Percentiles rank a stretch among this genome's conserved stretches.
phyloP scores from a whole-genome alignment of 2,329 filamentous ascomycete genomes.

The Corinectria fuckeliana region DNA sequence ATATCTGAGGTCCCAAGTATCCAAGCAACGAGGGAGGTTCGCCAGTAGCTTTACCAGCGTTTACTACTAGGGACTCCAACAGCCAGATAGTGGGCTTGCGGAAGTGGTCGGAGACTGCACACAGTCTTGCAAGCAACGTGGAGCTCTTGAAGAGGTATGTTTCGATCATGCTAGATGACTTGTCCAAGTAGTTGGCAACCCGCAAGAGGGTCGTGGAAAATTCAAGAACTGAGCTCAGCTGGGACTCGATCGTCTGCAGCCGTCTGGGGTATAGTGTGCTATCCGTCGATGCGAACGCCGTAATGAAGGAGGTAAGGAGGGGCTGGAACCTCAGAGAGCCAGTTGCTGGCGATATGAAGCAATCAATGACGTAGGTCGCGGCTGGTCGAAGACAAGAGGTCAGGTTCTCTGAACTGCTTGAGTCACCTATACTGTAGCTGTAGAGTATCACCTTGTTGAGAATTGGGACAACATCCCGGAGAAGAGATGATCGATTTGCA shows the following conservation, averaged over 20 bases:
- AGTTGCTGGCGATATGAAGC: conserved; percentile 74
- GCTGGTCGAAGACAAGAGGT: conserved; percentile 72
- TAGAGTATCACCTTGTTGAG: conserved; percentile 76
- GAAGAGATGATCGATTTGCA: conserved; percentile 72
- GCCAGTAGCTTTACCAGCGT: conserved; percentile 67
- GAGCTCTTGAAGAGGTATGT: conserved; percentile 81
- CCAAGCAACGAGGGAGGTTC: conserved; percentile 95
- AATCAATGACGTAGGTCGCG: conserved; percentile 76
- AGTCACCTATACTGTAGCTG: conserved; percentile 76
- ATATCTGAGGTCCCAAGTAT: conserved; percentile 81
- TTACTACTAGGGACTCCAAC: conserved; percentile 75
- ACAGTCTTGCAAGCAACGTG: conserved; percentile 77
- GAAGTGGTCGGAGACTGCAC: conserved; percentile 72
- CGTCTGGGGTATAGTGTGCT: conserved; percentile 68
- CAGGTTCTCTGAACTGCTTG: conserved; percentile 51
- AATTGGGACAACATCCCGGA: conserved; percentile 69
- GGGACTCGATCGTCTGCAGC: conserved; percentile 61
- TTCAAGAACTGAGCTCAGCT: conserved; percentile 68
- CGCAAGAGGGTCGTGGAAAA: conserved; percentile 76
- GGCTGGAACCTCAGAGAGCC: conserved; percentile 79
- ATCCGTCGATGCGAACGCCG: conserved; percentile 54
- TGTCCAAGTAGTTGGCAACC: conserved; percentile 68
- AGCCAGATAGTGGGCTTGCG: conserved; percentile 70
- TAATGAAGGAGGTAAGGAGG: conserved; percentile 72
- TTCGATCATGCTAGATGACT: conserved; percentile 71